Base-by-base conservation (phyloP, 371 early-diverging fungal species). In the Zychaea mexicana region DNA sequence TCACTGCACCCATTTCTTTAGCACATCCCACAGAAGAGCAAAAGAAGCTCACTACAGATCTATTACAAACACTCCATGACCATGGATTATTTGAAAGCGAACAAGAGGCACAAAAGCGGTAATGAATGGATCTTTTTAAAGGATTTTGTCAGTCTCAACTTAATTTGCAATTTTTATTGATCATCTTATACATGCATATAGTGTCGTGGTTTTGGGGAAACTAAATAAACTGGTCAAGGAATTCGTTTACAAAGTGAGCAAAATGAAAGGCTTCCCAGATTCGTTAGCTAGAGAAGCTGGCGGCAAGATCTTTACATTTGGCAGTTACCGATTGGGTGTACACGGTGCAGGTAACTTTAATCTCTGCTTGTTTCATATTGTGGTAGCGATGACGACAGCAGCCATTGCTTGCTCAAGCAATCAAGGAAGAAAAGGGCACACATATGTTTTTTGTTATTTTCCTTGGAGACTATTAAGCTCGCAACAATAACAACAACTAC, bases 221-320 rank as follows among this genome's bases (percentile, higher is more conserved):
- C 78, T 98, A 28, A 88, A 95, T 74, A 74, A 78, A 60, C 73
- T 97, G 53, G 93, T 96, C 57, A 94, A 96, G 69, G 91, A 94
- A 49, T 97, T 98, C 79, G 96, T 98, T 7, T 89, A 91, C 55
- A 70, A 74, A 27, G 90, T 90, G 9, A 84, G 88, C 46, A 77
- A 73, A 63, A 69, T 88, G 31, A 87, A 90, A 58, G 85, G 85
- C 17, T 80, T 93, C 30, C 88, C 94, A 17, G 96, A 93, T 66
- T 77, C 88, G 12, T 68, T 94, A 26, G 97, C 97, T 2, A 85
- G 79, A 57, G 91, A 93, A 60, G 94, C 92, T 42, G 97, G 97
- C 45, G 99, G 99, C 36, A 97, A 97, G 79, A 99, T 99, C 42
- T 99, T 95, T 73, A 98, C 99, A 0, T 99, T 96, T 82, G 99